Percentiles rank a stretch among this genome's conserved stretches.
Evolutionary conservation across 768 basidiomycete species (phyloP).

Genomic region (Pseudohyphozyma bogoriensis): DNA sequence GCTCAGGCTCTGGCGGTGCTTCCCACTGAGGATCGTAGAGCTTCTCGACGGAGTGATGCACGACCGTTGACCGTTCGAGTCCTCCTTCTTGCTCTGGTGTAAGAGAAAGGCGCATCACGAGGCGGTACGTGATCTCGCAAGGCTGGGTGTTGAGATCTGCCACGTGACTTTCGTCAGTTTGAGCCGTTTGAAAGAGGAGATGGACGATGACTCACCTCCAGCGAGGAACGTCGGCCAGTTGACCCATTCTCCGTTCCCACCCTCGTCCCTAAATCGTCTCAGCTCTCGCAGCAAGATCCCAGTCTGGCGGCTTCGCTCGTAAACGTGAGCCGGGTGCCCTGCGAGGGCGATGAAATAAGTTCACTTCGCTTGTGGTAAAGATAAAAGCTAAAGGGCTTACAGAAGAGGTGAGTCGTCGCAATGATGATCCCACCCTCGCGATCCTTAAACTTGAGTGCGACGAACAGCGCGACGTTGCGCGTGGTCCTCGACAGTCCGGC

Average conservation of each 20-base stretch:
- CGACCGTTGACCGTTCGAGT: conserved; percentile 20
- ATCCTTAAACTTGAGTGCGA: conserved; percentile 50
- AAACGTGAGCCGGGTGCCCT: conserved; percentile 46
- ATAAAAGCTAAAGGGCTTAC: conserved; percentile 46
- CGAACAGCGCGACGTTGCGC: conserved; percentile 39
- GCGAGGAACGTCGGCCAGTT: conserved; percentile 73
- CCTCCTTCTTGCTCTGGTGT: conserved; percentile 43
- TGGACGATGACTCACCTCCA: conserved; percentile 52
- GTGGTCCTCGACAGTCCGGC: conserved; percentile 22
- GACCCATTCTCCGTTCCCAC: conserved; percentile 37
- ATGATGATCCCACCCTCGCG: conserved; percentile 54
- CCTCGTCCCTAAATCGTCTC: conserved; percentile 45
- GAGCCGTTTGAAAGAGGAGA: not conserved
- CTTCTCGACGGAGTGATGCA: conserved; percentile 23
- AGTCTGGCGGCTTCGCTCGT: conserved; percentile 64
- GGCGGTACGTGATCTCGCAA: conserved; percentile 67
- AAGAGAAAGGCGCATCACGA: conserved; percentile 57
- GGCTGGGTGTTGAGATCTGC: conserved; percentile 87
- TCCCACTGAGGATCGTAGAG: conserved; percentile 18
- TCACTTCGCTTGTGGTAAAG: not conserved
- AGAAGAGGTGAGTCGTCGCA: conserved; percentile 87
- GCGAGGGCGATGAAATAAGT: not conserved
- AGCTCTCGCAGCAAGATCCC: conserved; percentile 62
- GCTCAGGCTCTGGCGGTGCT: too few species aligned
- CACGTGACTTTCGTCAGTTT: too few species aligned